Percentiles rank a stretch among this genome's conserved stretches.
Conservation (phyloP, 1,139 yeast genomes). For the Suhomyces bokatorum region DNA sequence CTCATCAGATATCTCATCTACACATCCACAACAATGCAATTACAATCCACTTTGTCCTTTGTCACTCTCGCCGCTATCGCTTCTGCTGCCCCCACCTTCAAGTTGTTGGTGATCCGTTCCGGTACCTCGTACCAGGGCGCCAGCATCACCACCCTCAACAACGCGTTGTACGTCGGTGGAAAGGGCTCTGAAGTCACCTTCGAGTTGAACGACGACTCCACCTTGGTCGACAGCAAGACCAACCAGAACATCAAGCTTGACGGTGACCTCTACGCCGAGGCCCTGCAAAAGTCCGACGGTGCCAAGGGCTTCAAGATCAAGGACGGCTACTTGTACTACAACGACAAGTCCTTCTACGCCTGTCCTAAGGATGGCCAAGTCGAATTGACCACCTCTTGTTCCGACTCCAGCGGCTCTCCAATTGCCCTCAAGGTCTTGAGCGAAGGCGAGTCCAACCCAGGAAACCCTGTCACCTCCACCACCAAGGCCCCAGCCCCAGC, state of each 20-base stretch:
- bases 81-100: conserved; percentile 24
- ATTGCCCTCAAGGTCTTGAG: conserved; percentile 13
- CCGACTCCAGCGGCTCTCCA: conserved; percentile 13
- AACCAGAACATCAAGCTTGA: conserved; percentile 19
- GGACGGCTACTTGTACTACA: conserved; percentile 16
- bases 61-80: conserved; percentile 25
- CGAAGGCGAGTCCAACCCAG: conserved; percentile 4
- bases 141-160: conserved; percentile 11
- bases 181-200: conserved; percentile 18
- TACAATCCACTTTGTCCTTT: conserved; percentile 18
- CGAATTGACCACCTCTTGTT: conserved; percentile 13
- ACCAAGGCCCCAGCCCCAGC: conserved; percentile 4
- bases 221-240: conserved; percentile 23
- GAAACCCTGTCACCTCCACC: neutral
- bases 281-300: conserved; percentile 18
- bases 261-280: conserved; percentile 17
- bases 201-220: conserved; percentile 21
- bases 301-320: conserved; percentile 22
- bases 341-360: conserved; percentile 20
- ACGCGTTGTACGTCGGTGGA: conserved; percentile 19
- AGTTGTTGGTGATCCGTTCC: conserved; percentile 24
- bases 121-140: conserved; percentile 27
- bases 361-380: conserved; percentile 20
- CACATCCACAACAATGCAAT: conserved; percentile 14
- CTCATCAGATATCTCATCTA: conserved; percentile 5